phyloP scores from a whole-genome alignment of 2,329 filamentous ascomycete genomes.

The Pestalotiopsis sp. region DNA sequence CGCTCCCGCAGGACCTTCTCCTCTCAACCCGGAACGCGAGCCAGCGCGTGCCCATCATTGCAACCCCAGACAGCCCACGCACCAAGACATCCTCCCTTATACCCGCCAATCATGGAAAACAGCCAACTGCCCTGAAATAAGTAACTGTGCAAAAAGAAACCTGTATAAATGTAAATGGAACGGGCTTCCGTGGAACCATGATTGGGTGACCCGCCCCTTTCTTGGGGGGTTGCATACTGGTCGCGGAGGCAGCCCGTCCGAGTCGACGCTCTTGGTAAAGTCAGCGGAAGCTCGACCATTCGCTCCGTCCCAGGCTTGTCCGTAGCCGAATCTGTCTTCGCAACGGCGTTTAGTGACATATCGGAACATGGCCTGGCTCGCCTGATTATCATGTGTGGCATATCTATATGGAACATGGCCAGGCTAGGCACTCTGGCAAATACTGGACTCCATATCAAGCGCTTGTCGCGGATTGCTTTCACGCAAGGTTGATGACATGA shows the following conservation, averaged over 20 bases:
- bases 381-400: no score
- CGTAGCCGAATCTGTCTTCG: background rate
- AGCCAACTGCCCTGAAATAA: background rate
- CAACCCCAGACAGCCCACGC: background rate
- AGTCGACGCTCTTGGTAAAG: background rate
- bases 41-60: background rate
- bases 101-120: conserved; percentile 2
- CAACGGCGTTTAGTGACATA: background rate
- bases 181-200: background rate
- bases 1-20: background rate
- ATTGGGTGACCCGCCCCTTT: background rate
- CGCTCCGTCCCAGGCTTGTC: background rate
- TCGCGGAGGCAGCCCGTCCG: conserved; percentile 5
- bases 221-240: background rate
- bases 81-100: background rate
- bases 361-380: background rate
- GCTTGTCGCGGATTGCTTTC: no score
- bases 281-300: background rate
- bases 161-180: background rate
- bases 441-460: no score
- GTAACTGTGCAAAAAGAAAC: background rate
- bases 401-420: no score
- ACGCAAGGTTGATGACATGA: no score
- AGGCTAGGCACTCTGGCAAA: no score
- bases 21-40: background rate